phyloP scores from a whole-genome alignment of 768 basidiomycete species.

The Tricholomella constricta region DNA sequence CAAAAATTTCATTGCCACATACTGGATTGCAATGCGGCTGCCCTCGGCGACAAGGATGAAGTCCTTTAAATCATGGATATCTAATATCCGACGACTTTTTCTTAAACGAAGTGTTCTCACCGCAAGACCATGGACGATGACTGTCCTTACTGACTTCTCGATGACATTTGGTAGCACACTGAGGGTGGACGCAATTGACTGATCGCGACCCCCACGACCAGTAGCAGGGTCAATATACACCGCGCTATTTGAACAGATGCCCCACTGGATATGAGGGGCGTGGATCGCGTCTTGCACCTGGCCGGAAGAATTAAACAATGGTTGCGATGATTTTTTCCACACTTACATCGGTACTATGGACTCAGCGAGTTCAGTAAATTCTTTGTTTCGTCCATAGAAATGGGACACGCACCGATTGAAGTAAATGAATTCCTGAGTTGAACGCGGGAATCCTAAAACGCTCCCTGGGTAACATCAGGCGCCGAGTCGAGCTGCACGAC shows the following conservation, averaged over 20 bases:
- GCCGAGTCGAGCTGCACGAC: background rate
- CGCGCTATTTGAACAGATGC: conserved; percentile 48
- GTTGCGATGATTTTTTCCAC: background rate
- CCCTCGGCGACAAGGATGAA: conserved; percentile 47
- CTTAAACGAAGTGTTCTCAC: conserved; percentile 40
- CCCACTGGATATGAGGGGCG: conserved; percentile 65
- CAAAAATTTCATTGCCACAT: conserved; percentile 15
- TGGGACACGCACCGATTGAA: conserved; percentile 45
- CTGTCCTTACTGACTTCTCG: conserved; percentile 62
- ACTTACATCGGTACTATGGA: conserved; percentile 37
- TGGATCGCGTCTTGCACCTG: conserved; percentile 57
- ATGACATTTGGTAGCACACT: conserved; percentile 70
- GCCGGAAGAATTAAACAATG: background rate
- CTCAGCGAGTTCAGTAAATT: background rate
- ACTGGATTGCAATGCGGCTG: conserved; percentile 58
- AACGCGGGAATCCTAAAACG: conserved; percentile 70
- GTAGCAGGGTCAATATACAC: conserved; percentile 53
- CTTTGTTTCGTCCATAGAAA: background rate
- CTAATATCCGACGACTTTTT: no score
- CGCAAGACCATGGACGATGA: conserved; percentile 68
- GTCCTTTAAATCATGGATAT: no score
- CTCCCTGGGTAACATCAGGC: conserved; percentile 39
- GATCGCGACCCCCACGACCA: conserved; percentile 43
- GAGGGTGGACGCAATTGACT: conserved; percentile 58
- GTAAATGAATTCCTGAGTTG: conserved; percentile 56